Evolutionary conservation across 2,329 filamentous ascomycete genomes (phyloP).

Genomic region (Didymella glomerata): DNA sequence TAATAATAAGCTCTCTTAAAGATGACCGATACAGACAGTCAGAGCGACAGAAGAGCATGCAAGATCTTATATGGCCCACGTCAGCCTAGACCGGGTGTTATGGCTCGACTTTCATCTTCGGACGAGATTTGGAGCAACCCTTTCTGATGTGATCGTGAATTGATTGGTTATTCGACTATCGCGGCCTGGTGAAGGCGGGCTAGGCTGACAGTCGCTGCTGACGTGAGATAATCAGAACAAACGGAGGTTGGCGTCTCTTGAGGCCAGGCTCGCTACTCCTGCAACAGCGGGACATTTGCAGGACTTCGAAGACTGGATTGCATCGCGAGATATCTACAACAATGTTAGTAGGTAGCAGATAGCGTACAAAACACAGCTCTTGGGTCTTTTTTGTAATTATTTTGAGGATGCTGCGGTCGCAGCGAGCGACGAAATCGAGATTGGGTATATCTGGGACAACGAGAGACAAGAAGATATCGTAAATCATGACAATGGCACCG

Average conservation of each 20-base stretch:
- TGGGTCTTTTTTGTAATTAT: not conserved
- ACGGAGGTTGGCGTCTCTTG: not conserved
- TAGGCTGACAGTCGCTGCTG: not conserved
- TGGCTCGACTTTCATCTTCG: not conserved
- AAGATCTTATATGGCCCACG: not conserved
- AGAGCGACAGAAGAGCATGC: not conserved
- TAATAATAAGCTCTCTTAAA: not conserved
- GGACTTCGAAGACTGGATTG: not conserved
- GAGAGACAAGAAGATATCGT: conserved; percentile 11
- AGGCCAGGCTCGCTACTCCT: not conserved
- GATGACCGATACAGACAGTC: not conserved
- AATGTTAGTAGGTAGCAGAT: not conserved
- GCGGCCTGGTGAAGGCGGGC: not conserved
- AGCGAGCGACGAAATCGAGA: not conserved
- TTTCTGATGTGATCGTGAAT: not conserved
- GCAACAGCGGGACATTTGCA: not conserved
- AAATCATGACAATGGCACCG: not conserved
- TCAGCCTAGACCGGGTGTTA: not conserved
- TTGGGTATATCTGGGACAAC: conserved; percentile 13
- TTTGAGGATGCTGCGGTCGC: not conserved
- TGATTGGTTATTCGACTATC: not conserved
- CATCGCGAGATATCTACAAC: not conserved
- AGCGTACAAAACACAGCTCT: no score
- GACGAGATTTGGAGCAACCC: not conserved
- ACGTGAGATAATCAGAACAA: not conserved